These are phyloP conservation scores for Suillus cothurnatus DNA, from an alignment of 768 basidiomycete species.

Conservation along the genomic window DNA sequence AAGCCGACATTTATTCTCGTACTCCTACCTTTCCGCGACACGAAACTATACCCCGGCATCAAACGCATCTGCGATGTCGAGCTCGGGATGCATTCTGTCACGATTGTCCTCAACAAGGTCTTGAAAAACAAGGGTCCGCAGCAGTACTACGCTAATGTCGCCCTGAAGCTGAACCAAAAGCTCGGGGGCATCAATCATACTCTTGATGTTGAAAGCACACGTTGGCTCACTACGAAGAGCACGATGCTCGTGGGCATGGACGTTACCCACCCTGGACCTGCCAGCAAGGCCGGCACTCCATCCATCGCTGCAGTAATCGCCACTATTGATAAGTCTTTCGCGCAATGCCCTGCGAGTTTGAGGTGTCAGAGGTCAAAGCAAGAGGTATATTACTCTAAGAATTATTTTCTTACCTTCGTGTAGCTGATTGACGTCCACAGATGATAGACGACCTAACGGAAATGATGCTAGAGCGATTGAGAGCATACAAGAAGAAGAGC, in stretches of 20 bases:
- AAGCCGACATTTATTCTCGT: conserved; percentile 71
- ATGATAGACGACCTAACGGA: conserved; percentile 66
- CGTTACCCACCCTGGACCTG: conserved; percentile 78
- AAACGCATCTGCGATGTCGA: conserved; percentile 76
- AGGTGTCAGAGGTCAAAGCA: conserved; percentile 53
- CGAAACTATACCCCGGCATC: conserved; percentile 70
- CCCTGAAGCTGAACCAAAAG: conserved; percentile 82
- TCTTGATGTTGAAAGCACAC: conserved; percentile 56
- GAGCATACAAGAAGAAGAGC: conserved; percentile 56
- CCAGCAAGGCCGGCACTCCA: conserved; percentile 68
- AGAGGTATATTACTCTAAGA: conserved; percentile 20
- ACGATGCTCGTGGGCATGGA: conserved; percentile 90
- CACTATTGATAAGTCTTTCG: conserved; percentile 66
- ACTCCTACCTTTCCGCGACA: conserved; percentile 66
- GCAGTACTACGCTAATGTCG: conserved; percentile 79
- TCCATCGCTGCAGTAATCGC: conserved; percentile 86
- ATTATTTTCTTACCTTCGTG: background rate
- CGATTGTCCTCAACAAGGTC: conserved; percentile 70
- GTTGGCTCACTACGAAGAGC: conserved; percentile 63
- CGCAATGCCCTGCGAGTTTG: conserved; percentile 77
- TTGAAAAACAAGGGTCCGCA: background rate
- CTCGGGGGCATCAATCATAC: conserved; percentile 82
- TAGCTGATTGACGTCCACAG: conserved; percentile 35
- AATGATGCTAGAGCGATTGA: conserved; percentile 75
- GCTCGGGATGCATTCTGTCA: conserved; percentile 54